Evolutionary conservation across 2,329 filamentous ascomycete species (phyloP), one percentile per base, ranked within the genome.

Genomic region (Eutypa lata): DNA sequence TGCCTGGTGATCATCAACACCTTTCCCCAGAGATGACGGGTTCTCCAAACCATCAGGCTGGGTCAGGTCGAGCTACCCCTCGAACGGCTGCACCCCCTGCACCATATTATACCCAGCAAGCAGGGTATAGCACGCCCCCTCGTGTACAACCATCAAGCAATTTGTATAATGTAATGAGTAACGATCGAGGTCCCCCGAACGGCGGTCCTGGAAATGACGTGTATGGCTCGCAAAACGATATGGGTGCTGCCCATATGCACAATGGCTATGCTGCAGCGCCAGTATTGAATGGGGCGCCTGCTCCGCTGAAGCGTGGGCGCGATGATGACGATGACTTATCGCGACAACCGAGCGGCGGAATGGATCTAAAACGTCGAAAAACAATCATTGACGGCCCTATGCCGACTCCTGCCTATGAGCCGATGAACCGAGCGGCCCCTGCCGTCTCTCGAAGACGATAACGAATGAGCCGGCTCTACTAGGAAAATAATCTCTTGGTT

Each of bases 91-190:
- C 84, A 10, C 81, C 87, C 1, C 79, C 85, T 37, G 87, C 89
- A 60, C 77, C 85, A 2, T 90, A 91, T 70, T 97, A 95, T 72
- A 71, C 81, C 6, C 82, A 82, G 55, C 77, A 79, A 68, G 70
- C 80, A 48, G 87, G 86, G 24, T 96, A 95, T 73, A 88, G 78
- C 68, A 92, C 90, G 1, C 88, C 92, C 47, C 91, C 91, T 21
- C 86, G 91, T 42, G 77, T 82, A 53, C 75, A 76, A 43, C 78
- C 85, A 54, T 81, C 89, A 1, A 92, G 90, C 76, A 95, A 86
- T 67, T 76, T 96, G 48, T 96, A 96, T 78, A 95, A 86, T 70
- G 88, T 95, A 57, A 91, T 96, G 75, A 92, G 88, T 68, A 91
- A 90, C 67, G 88, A 90, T 54, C 83, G 90, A 24, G 83, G 78